Base-by-base conservation (phyloP, 257 asterid species). In the Solanum virginianum region DNA sequence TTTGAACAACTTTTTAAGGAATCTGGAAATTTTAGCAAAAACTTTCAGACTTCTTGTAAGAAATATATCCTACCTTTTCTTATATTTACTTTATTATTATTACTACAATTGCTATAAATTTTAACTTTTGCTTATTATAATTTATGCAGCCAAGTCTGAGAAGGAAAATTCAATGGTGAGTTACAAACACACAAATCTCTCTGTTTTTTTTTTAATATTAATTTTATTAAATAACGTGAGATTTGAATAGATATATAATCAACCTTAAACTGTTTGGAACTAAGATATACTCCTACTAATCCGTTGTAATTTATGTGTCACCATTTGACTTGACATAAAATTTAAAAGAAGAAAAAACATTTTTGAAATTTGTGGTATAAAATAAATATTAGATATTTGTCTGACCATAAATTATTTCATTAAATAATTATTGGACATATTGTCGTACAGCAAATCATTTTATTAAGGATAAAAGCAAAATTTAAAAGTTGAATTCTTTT, bases 11-110 rank as follows among this genome's bases (percentile, higher is more conserved):
- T 91, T 69, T 91, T 91, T 62, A 89, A 91, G 85, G 92, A 91
- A 83, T 85, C 93, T 72, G 93, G 93, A 86, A 91, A 91, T 80
- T 89, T 89, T 60, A 91, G 93, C 90, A 91, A 91, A 82, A 91
- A 91, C 41, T 91, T 91, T 59, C 90, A 91, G 68, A 87, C 86
- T 15, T 54, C 65, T 11, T 87, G 93, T 91, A 54, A 84, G 91
- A 29, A 36, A 4, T 36, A 36, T 2, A 60, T 15, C 3, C 43
- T 70, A 41, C 2, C 17, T 80, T 36, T 62, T 10, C 9, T 10
- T 8, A 57, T 26, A 26, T 5, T 63, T 13, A 26, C 2, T 51
- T 26, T 20, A 0, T 16, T 39, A 53, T 59, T 1, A 41, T 45
- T 45, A 1, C 22, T 53, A 17, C 0, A 79, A 15, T 54, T 53